Conservation (phyloP, 441 rosid species). For the Croton laevigatus region DNA sequence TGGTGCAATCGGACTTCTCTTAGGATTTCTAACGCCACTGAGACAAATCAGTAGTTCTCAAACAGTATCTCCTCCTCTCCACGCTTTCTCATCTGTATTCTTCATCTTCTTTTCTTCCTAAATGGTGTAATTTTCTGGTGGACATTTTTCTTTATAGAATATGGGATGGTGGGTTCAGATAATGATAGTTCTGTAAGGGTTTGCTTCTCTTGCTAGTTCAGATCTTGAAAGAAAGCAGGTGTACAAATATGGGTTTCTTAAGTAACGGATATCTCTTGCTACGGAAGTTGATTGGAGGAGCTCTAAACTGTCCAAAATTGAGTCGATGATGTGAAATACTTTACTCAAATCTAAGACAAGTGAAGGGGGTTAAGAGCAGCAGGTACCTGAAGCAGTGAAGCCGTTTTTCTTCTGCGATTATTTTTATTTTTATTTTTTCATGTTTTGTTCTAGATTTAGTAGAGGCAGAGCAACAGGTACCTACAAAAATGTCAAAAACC, state of each 20-base stretch:
- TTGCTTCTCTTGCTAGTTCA: conserved; percentile 31
- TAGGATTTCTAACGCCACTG: too few species aligned
- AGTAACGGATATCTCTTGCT: conserved; percentile 38
- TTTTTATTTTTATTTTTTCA: too few species aligned
- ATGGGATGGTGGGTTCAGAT: conserved; percentile 47
- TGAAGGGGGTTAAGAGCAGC: conserved; percentile 49
- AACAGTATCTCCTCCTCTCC: too few species aligned
- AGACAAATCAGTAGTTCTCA: too few species aligned
- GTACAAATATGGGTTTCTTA: conserved; percentile 53
- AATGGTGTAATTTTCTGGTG: conserved; percentile 2
- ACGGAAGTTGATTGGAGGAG: conserved; percentile 47
- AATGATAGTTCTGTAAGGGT: conserved; percentile 21
- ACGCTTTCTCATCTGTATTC: too few species aligned
- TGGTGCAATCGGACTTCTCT: too few species aligned
- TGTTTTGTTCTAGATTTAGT: too few species aligned
- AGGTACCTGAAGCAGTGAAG: too few species aligned
- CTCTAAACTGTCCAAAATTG: conserved; percentile 49
- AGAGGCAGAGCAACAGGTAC: too few species aligned
- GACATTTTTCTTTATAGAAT: conserved; percentile 42
- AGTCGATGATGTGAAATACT: conserved; percentile 34
- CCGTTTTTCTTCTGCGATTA: too few species aligned
- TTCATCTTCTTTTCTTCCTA: too few species aligned
- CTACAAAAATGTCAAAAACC: too few species aligned
- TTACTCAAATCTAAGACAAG: conserved; percentile 41
- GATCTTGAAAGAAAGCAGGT: conserved; percentile 44